Evolutionary conservation across 2,329 filamentous ascomycete species (phyloP).

Genomic region (Botrytis aclada): DNA sequence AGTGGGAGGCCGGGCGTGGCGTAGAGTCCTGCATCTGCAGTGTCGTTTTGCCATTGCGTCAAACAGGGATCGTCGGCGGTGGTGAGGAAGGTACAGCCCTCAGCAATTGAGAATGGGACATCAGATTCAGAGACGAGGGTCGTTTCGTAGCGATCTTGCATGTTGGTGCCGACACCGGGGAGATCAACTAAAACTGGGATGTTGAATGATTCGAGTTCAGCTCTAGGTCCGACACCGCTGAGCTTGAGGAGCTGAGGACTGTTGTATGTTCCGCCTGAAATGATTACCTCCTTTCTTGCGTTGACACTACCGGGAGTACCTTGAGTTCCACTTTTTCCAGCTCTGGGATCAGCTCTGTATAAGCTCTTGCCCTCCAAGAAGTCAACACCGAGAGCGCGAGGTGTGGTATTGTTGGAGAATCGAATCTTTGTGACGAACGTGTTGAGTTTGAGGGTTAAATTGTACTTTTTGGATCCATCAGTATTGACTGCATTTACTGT

Average conservation of each 20-base stretch:
- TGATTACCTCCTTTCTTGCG: conserved; percentile 42
- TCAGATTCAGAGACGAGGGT: conserved; percentile 44
- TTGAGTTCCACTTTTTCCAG: conserved; percentile 30
- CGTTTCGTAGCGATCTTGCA: conserved; percentile 53
- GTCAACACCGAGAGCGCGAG: conserved; percentile 43
- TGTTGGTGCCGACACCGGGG: conserved; percentile 60
- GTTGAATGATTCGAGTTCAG: conserved; percentile 41
- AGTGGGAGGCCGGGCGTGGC: conserved; percentile 50
- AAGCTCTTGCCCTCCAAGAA: conserved; percentile 43
- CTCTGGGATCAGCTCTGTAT: conserved; percentile 44
- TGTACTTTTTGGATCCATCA: conserved; percentile 23
- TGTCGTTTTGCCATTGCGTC: conserved; percentile 30
- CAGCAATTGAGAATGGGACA: conserved; percentile 40
- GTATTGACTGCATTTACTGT: conserved; percentile 23
- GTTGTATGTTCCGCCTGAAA: conserved; percentile 48
- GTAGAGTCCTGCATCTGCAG: conserved; percentile 24
- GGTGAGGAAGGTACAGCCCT: conserved; percentile 38
- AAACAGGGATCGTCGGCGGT: conserved; percentile 41
- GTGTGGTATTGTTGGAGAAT: conserved; percentile 24
- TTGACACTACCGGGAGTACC: conserved; percentile 27
- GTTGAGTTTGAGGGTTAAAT: conserved; percentile 19
- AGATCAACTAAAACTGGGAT: conserved; percentile 54
- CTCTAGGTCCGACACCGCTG: conserved; percentile 44
- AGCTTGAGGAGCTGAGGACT: conserved; percentile 47
- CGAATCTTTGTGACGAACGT: conserved; percentile 42